These are phyloP conservation scores for Aspergillus transmontanensis DNA, from an alignment of 2,329 filamentous ascomycete species.

Conservation along the genomic window DNA sequence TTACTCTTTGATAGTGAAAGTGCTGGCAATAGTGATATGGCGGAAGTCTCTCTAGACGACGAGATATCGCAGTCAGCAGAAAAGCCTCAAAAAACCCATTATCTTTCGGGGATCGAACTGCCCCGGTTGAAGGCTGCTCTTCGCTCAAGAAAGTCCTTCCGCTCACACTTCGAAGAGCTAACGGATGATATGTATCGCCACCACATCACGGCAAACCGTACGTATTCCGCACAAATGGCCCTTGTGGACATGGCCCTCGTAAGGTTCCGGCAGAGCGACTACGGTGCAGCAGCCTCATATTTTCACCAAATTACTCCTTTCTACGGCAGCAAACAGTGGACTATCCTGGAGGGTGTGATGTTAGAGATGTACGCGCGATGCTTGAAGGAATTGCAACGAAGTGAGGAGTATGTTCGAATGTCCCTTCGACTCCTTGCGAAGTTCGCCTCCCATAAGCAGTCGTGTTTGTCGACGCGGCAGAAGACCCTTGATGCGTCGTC, in stretches of 20 bases:
- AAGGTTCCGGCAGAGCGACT: slow-evolving; percentile 76
- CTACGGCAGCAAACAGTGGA: slow-evolving; percentile 79
- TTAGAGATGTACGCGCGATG: slow-evolving; percentile 84
- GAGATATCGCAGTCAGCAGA: slow-evolving; percentile 22
- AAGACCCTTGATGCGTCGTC: slow-evolving; percentile 34
- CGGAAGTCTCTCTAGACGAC: slow-evolving; percentile 39
- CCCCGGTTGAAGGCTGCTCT: slow-evolving; percentile 63
- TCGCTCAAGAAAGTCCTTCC: slow-evolving; percentile 65
- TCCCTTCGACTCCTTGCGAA: slow-evolving; percentile 65
- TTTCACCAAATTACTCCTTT: slow-evolving; percentile 78
- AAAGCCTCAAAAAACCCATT: slow-evolving; percentile 22
- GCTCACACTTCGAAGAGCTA: slow-evolving; percentile 70
- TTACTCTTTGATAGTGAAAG: slow-evolving; percentile 40
- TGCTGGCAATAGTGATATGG: slow-evolving; percentile 32
- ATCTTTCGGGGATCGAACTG: slow-evolving; percentile 54
- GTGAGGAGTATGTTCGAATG: slow-evolving; percentile 77
- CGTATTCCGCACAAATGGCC: slow-evolving; percentile 73
- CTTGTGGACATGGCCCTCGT: slow-evolving; percentile 84
- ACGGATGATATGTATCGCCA: slow-evolving; percentile 83
- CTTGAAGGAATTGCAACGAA: slow-evolving; percentile 72
- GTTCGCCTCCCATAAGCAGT: slow-evolving; percentile 38
- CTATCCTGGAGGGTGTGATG: slow-evolving; percentile 76
- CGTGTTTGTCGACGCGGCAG: slow-evolving; percentile 32
- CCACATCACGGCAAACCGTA: slow-evolving; percentile 76
- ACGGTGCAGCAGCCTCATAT: slow-evolving; percentile 70